A percentile compares a stretch with the other conserved stretches of the same genome.
Evolutionary conservation across 805 yeast genomes (phyloP).

Genomic region (Hanseniaspora guilliermondii): DNA sequence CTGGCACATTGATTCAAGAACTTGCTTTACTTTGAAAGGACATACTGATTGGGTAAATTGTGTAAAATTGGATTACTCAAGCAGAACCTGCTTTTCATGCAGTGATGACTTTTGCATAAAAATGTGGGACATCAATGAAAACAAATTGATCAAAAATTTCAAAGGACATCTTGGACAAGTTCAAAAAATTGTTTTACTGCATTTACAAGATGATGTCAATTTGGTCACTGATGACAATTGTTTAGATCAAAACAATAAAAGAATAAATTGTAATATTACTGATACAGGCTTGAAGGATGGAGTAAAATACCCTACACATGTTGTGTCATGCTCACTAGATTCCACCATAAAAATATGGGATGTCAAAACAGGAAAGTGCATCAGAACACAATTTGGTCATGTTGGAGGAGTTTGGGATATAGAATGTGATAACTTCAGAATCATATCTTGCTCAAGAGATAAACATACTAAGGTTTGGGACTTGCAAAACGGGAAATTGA

Average conservation of each 20-base stretch:
- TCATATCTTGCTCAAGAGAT: constrained; percentile 91
- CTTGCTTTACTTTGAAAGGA: constrained; percentile 85
- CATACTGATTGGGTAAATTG: constrained; percentile 87
- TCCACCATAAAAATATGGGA: constrained; percentile 92
- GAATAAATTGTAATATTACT: constrained; percentile 14
- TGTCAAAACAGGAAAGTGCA: constrained; percentile 70
- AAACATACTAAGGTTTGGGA: constrained; percentile 90
- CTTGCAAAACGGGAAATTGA: constrained; percentile 81
- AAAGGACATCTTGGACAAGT: constrained; percentile 89
- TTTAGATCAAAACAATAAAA: constrained; percentile 13
- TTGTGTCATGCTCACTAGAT: constrained; percentile 77
- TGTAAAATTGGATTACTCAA: constrained; percentile 71
- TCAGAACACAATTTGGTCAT: constrained; percentile 92
- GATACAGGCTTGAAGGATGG: constrained; percentile 21
- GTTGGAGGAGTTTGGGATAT: constrained; percentile 97
- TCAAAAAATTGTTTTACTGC: constrained; percentile 79
- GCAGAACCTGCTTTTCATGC: constrained; percentile 71
- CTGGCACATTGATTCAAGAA: constrained; percentile 90
- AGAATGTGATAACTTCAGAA: constrained; percentile 88
- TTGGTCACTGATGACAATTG: constrained; percentile 31
- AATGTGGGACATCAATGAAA: constrained; percentile 84
- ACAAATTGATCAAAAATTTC: constrained; percentile 66
- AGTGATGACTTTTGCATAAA: constrained; percentile 85
- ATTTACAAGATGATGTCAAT: constrained; percentile 52
- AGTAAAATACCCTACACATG: constrained; percentile 58